Percentiles rank a stretch among this genome's conserved stretches.
phyloP scores from a whole-genome alignment of 2,329 filamentous ascomycete species.

The Calonectria hawksworthii region DNA sequence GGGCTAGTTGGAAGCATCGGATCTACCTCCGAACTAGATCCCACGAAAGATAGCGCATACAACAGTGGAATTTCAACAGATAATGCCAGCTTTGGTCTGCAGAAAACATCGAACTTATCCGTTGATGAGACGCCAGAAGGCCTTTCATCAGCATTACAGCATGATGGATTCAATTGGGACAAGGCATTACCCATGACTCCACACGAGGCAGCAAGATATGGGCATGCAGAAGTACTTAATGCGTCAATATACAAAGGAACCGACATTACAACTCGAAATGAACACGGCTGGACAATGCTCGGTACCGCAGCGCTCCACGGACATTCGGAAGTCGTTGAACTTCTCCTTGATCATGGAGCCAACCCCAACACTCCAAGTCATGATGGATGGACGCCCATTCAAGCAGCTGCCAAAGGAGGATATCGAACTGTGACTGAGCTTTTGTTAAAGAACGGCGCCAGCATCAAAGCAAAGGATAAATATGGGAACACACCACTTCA shows the following conservation, averaged over 20 bases:
- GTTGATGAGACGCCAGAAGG: neutral
- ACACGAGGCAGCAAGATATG: neutral
- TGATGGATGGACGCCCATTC: neutral
- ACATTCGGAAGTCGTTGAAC: neutral
- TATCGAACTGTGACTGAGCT: neutral
- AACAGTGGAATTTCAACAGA: neutral
- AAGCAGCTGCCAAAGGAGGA: neutral
- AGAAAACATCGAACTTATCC: neutral
- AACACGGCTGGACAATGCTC: neutral
- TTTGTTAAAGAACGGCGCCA: neutral
- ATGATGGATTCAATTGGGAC: neutral
- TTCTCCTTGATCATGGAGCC: neutral
- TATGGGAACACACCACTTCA: neutral
- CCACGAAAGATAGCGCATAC: neutral
- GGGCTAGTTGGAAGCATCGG: neutral
- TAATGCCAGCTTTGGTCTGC: neutral
- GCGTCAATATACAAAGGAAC: neutral
- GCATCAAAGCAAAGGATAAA: neutral
- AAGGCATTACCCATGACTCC: neutral
- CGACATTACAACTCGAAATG: neutral
- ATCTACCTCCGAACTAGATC: neutral
- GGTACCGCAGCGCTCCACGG: neutral
- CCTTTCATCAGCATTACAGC: neutral
- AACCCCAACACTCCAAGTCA: neutral
- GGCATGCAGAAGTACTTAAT: neutral